Base-by-base conservation (phyloP, 306 rosid species). In the Astragalus membranaceus region DNA sequence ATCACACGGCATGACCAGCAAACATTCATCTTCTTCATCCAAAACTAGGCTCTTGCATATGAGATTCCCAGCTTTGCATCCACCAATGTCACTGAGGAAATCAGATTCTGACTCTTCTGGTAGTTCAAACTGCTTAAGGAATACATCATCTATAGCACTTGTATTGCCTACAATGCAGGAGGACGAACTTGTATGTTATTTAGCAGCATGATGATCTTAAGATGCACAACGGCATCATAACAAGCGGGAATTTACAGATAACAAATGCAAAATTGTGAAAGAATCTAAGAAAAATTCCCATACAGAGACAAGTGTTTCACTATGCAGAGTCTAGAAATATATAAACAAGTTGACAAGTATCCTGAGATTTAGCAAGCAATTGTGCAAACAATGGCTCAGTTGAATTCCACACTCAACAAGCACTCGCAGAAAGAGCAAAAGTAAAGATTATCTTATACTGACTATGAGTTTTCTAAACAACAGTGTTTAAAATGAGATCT, bases 51-150 rank as follows among this genome's bases (percentile, higher is more conserved):
- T 83, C 57, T 1, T 73, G 73, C 97, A 91, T 51, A 10, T 57
- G 56, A 48, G 75, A 80, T 88, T 91, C 64, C 86, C 69, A 30
- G 86, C 89, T 83, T 88, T 91, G 71, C 97, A 91, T 41, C 84
- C 77, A 64, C 5, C 59, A 44, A 5, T 17, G 54, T 64, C 84
- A 15, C 56, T 15, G 56, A 35, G 69, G 35, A 47, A 47, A 76
- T 81, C 90, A 57, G 75, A 44, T 16, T 36, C 76, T 15, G 69
- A 7, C 49, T 57, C 60, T 67, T 85, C 81, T 14, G 39, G 54
- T 13, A 7, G 7, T 50, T 37, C 14, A 3, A 26, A 11, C 65
- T 75, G 81, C 36, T 49, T 79, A 29, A 75, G 44, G 50, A 81
- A 84, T 7, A 52, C 69, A 78, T 43, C 43, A 75, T 7, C 60